Conservation (phyloP, 1,139 yeast genomes). For the Debaryomyces fabryi region DNA sequence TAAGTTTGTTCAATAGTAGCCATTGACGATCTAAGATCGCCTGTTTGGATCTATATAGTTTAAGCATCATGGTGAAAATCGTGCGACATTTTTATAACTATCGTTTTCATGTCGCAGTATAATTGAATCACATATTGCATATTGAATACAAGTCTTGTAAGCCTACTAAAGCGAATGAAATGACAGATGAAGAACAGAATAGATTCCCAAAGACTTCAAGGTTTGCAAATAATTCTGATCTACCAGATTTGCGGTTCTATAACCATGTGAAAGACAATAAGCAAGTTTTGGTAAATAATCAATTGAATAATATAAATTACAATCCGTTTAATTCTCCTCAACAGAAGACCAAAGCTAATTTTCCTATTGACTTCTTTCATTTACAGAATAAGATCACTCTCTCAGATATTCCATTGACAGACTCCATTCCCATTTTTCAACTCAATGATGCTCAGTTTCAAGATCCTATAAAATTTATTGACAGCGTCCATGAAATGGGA, state of each 20-base stretch:
- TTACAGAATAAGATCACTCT: conserved; percentile 35
- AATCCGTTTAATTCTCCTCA: conserved; percentile 49
- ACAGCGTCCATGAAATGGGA: conserved; percentile 49
- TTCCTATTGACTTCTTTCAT: conserved; percentile 39
- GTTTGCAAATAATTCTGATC: conserved; percentile 32
- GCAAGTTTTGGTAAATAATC: conserved; percentile 30
- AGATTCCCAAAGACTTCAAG: conserved; percentile 40
- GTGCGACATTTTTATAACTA: conserved; percentile 1
- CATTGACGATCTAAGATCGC: too few relatives aligned
- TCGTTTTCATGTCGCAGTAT: not conserved
- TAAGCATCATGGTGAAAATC: not conserved
- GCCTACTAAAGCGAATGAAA: not conserved
- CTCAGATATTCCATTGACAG: conserved; percentile 15
- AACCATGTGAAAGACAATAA: conserved; percentile 23
- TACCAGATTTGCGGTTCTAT: conserved; percentile 33
- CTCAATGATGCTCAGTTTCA: conserved; percentile 47
- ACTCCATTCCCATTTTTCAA: conserved; percentile 51
- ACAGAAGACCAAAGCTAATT: conserved; percentile 41
- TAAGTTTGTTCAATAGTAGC: too few relatives aligned
- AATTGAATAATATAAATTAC: conserved; percentile 36
- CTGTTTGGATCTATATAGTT: not conserved
- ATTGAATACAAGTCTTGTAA: not conserved
- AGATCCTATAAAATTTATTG: conserved; percentile 57
- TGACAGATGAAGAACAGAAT: conserved; percentile 20
- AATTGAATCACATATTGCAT: not conserved